These are phyloP conservation scores for Cyclotella kingstonii DNA, from an alignment of 108 stramenopile species.

Conservation along the genomic window DNA sequence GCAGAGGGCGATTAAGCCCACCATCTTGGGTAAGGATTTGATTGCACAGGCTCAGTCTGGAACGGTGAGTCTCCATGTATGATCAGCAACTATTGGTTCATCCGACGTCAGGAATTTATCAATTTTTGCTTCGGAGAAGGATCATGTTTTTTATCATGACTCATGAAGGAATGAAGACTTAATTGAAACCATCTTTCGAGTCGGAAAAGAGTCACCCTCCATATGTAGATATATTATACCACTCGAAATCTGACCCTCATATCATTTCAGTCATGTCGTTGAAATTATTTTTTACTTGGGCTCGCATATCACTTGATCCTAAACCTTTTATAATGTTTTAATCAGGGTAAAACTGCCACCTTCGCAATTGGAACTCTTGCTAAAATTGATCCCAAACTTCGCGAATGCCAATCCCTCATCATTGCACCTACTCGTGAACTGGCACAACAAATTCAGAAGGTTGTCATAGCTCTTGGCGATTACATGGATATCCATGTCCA, in stretches of 20 bases:
- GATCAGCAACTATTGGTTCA: neutral
- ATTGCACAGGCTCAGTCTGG: constrained; percentile 99
- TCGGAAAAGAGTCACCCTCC: constrained; percentile 94
- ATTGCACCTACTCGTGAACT: constrained; percentile 99
- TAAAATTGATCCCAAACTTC: constrained; percentile 86
- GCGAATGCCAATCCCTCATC: constrained; percentile 96
- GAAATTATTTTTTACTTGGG: neutral
- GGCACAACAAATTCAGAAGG: constrained; percentile 99
- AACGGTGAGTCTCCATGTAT: constrained; percentile 68
- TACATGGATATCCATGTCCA: constrained; percentile 98
- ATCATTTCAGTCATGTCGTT: neutral
- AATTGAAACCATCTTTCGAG: constrained; percentile 98
- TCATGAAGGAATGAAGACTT: constrained; percentile 69
- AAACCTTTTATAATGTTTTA: neutral
- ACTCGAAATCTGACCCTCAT: constrained; percentile 89
- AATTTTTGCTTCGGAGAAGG: too few relatives aligned
- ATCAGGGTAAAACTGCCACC: constrained; percentile 97
- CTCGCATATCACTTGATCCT: neutral
- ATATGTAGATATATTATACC: constrained; percentile 77
- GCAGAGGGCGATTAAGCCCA: constrained; percentile 98
- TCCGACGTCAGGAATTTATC: too few relatives aligned
- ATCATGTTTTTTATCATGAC: neutral
- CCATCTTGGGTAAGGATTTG: constrained; percentile 94
- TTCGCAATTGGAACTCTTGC: constrained; percentile 98
- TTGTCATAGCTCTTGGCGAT: constrained; percentile 97